A percentile compares a stretch with the other conserved stretches of the same genome.
These are phyloP conservation scores for Polytrichum formosum DNA, from an alignment of 225 moss, liverwort and hornwort genomes.

Conservation along the genomic window DNA sequence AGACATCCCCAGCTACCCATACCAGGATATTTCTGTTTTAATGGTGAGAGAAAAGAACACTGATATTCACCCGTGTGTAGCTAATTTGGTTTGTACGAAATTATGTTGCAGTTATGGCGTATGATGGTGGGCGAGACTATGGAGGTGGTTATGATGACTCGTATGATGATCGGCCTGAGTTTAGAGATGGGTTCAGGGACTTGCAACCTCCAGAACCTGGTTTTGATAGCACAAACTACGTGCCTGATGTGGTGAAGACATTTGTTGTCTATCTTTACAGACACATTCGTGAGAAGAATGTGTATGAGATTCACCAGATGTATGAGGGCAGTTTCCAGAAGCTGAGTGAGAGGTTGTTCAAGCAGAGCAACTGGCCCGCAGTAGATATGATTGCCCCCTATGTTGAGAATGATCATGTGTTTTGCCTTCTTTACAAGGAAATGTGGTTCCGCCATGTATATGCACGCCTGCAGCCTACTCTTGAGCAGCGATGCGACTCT, in stretches of 20 bases:
- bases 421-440: constrained; percentile 90
- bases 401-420: constrained; percentile 97
- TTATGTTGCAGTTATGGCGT: constrained; percentile 31
- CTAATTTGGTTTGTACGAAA: too few relatives aligned
- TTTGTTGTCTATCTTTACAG: constrained; percentile 97
- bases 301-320: constrained; percentile 99
- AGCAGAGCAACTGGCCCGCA: constrained; percentile 93
- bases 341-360: constrained; percentile 90
- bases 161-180: constrained; percentile 97
- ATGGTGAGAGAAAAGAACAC: too few relatives aligned
- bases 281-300: constrained; percentile 98
- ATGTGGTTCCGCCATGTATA: constrained; percentile 99
- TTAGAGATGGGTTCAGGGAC: constrained; percentile 91
- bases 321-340: constrained; percentile 99
- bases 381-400: constrained; percentile 86
- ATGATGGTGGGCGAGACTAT: constrained; percentile 46
- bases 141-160: constrained; percentile 86
- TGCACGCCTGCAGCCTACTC: constrained; percentile 79
- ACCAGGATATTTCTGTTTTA: too few relatives aligned
- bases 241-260: constrained; percentile 93
- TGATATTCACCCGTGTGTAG: too few relatives aligned
- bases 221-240: constrained; percentile 77
- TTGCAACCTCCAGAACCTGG: constrained; percentile 87
- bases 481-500: constrained; percentile 96
- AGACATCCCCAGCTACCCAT: too few relatives aligned